A percentile compares a stretch with the other conserved stretches of the same genome.
Conservation (phyloP, 2,329 filamentous ascomycete species). For the Emydomyces testavorans region DNA sequence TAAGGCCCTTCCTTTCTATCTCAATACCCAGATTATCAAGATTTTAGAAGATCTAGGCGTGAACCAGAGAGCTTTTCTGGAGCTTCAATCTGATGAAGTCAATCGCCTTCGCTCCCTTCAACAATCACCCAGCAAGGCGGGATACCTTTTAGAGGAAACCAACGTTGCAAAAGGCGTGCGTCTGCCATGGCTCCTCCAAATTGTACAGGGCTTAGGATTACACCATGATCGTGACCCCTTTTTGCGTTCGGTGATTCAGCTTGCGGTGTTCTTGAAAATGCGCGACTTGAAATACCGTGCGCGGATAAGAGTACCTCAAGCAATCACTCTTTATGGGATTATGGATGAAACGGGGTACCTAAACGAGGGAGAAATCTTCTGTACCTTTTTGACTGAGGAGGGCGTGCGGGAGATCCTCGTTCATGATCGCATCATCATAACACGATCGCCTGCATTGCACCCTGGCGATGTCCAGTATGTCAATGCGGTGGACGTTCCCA, state of each 20-base stretch:
- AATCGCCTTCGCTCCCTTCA: slow-evolving; percentile 49
- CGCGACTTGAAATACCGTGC: slow-evolving; percentile 67
- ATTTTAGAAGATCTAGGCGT: slow-evolving; percentile 70
- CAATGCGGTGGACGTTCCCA: slow-evolving; percentile 43
- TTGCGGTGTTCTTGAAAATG: slow-evolving; percentile 57
- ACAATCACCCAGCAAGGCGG: slow-evolving; percentile 48
- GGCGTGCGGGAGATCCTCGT: slow-evolving; percentile 23
- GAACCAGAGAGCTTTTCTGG: slow-evolving; percentile 46
- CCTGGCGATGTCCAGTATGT: slow-evolving; percentile 67
- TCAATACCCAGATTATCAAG: slow-evolving; percentile 76
- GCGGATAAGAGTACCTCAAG: slow-evolving; percentile 58
- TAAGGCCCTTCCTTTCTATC: slow-evolving; percentile 54
- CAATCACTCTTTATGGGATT: slow-evolving; percentile 67
- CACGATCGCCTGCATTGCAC: slow-evolving; percentile 69
- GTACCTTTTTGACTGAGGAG: slow-evolving; percentile 42
- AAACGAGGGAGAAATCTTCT: slow-evolving; percentile 55
- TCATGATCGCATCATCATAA: slow-evolving; percentile 47
- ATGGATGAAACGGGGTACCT: slow-evolving; percentile 70
- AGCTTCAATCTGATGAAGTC: slow-evolving; percentile 54
- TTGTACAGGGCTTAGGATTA: slow-evolving; percentile 46
- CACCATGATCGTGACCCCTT: slow-evolving; percentile 59
- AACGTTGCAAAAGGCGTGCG: slow-evolving; percentile 50
- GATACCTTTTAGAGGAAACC: slow-evolving; percentile 53
- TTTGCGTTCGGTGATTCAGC: slow-evolving; percentile 57
- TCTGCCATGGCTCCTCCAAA: slow-evolving; percentile 51